Evolutionary conservation across 495 filamentous ascomycete genomes (phyloP), one percentile per base, ranked within the genome.

Genomic region (Hyaloscypha hepaticicola): DNA sequence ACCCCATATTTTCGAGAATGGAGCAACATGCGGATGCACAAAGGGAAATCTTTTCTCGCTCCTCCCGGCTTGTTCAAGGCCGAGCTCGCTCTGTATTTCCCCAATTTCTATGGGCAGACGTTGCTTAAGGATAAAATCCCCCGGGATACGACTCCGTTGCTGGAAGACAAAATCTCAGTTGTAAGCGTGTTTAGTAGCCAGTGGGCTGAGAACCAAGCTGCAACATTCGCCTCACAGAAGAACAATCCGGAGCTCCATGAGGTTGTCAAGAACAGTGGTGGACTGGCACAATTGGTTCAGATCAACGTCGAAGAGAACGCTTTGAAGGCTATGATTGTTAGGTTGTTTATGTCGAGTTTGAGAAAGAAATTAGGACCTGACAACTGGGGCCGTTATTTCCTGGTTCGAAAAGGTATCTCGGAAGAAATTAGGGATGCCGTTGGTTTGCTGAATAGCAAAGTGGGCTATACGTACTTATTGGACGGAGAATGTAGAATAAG

Each of bases 1-100:
- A 90, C 88, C 64, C 91, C 92, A 26, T 98, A 98, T 74, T 98
- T 96, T 82, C 87, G 90, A 70, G 93, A 98, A 83, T 96, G 91
- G 88, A 82, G 82, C 58, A 91, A 91, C 75, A 82, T 97, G 78
- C 82, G 86, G 5, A 84, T 89, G 71, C 83, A 90, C 77, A 83
- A 91, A 66, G 95, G 95, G 70, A 98, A 98, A 75, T 89, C 89
- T 33, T 98, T 97, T 77, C 72, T 90, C 21, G 87, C 93, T 8
- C 92, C 92, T 38, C 82, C 87, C 3, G 80, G 85, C 5, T 79
- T 92, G 33, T 97, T 97, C 80, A 86, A 85, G 57, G 77, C 78
- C 60, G 89, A 92, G 31, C 80, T 84, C 11, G 85, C 93, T 16
- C 85, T 96, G 31, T 97, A 88, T 79, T 97, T 99, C 81, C 96